Evolutionary conservation across 2,329 filamentous ascomycete species (phyloP), one percentile per base, ranked within the genome.

Genomic region (Metarhizium humberi): DNA sequence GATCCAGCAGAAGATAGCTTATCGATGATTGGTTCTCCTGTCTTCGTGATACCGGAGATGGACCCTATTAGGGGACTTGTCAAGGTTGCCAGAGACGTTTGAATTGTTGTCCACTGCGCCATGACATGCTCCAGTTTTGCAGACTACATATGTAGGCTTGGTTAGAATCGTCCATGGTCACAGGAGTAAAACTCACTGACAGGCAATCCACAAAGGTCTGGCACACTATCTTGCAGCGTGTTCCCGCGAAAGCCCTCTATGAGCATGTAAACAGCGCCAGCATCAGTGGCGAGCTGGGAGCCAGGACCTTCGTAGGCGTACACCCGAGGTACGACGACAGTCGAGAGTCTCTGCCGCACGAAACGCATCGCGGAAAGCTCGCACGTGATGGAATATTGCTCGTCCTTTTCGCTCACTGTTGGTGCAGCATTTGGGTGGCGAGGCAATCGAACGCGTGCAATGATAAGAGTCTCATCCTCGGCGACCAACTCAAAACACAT

Each of bases 231-330:
- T 43, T 61, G 55, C 29, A 65, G 20, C 1, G 57, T 61, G 42
- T 63, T 65, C 2, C 61, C 62, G 36, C 59, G 57, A 49, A 65
- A 66, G 7, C 61, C 64, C 58, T 65, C 60, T 4, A 66, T 55
- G 10, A 67, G 60, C 62, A 66, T 66, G 50, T 66, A 67, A 1
- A 43, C 3, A n/a, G 60, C 60, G 2, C 64, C 64, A 4, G 52
- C 61, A 16, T 58, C 40, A 3, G 45, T 25, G 13, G 64, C 61
- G 2, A 46, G 34, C 16, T 53, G 47, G 1, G 61, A 64, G 13
- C 55, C 59, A 0, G 58, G 53, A 3, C 40, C 49, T 50, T 62
- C 59, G 25, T 60, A 25, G 25, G 25, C 25, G 3, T 25, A 25
- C 0, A 25, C 25, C 25, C 1, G 25, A 25, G 25, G 25, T 34